Evolutionary conservation across 2,329 filamentous ascomycete species (phyloP).

Genomic region (Phialemonium atrogriseum): DNA sequence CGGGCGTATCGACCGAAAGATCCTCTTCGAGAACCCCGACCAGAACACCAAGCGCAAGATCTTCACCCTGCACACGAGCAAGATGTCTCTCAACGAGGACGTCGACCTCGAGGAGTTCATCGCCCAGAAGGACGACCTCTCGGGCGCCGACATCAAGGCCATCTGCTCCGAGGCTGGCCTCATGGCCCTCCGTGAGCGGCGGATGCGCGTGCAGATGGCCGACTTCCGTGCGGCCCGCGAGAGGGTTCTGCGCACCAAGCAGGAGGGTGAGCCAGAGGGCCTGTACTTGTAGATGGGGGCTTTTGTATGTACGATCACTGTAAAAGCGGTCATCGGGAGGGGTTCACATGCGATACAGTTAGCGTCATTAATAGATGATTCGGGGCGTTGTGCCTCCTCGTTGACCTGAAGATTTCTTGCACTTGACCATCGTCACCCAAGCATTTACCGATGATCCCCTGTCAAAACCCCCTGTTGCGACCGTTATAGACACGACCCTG

Average conservation of each 20-base stretch:
- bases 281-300: slow-evolving; percentile 76
- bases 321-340: too few relatives aligned
- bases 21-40: slow-evolving; percentile 60
- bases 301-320: too few relatives aligned
- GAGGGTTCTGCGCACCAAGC: slow-evolving; percentile 95
- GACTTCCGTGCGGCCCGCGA: slow-evolving; percentile 92
- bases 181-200: slow-evolving; percentile 84
- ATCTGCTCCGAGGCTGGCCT: slow-evolving; percentile 97
- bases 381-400: too few relatives aligned
- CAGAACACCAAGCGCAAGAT: slow-evolving; percentile 97
- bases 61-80: slow-evolving; percentile 94
- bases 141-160: slow-evolving; percentile 95
- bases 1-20: slow-evolving; percentile 97
- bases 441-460: too few relatives aligned
- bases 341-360: too few relatives aligned
- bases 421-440: too few relatives aligned
- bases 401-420: too few relatives aligned
- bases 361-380: too few relatives aligned
- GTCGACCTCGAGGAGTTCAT: slow-evolving; percentile 99
- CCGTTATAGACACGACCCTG: too few relatives aligned
- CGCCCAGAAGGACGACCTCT: slow-evolving; percentile 94
- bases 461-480: too few relatives aligned
- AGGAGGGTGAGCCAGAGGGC: slow-evolving; percentile 94
- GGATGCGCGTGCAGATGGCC: slow-evolving; percentile 98
- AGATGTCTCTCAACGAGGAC: slow-evolving; percentile 94